phyloP scores from a whole-genome alignment of 495 filamentous ascomycete species.

The Astrocystis sublimbata region DNA sequence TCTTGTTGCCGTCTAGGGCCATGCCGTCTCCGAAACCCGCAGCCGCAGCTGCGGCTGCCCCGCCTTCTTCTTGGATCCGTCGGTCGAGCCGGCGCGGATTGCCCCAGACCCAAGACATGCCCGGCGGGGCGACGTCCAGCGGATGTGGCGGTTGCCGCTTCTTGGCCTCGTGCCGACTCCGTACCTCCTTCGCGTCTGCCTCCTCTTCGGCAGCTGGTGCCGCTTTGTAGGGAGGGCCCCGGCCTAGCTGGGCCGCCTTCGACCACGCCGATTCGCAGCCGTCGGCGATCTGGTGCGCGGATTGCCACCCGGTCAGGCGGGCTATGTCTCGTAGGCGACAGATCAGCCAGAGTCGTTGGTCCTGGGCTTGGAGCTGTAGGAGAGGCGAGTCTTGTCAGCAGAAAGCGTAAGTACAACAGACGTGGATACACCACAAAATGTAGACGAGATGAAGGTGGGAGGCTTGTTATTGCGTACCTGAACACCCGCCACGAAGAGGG shows the following conservation, averaged over 20 bases:
- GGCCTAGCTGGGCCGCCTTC: slow-evolving; percentile 65
- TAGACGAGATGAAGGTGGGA: neutral
- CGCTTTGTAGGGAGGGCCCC: slow-evolving; percentile 70
- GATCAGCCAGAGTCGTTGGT: slow-evolving; percentile 76
- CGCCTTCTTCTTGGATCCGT: slow-evolving; percentile 40
- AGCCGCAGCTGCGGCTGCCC: slow-evolving; percentile 1
- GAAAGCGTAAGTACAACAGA: neutral
- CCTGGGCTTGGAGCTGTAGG: slow-evolving; percentile 65
- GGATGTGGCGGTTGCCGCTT: slow-evolving; percentile 4
- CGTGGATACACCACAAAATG: neutral
- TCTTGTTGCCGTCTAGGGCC: slow-evolving; percentile 20
- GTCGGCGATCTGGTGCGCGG: slow-evolving; percentile 71
- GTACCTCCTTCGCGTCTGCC: slow-evolving; percentile 25
- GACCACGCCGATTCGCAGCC: slow-evolving; percentile 86
- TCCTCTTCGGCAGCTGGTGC: slow-evolving; percentile 39
- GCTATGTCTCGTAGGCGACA: slow-evolving; percentile 71
- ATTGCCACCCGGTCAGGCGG: slow-evolving; percentile 84
- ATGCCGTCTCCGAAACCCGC: slow-evolving; percentile 16
- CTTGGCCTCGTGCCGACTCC: slow-evolving; percentile 14
- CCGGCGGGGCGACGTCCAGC: slow-evolving; percentile 23
- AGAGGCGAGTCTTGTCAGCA: neutral
- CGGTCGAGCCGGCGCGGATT: slow-evolving; percentile 44
- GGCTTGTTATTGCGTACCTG: slow-evolving; percentile 45
- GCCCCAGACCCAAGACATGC: slow-evolving; percentile 39
- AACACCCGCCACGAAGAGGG: slow-evolving; percentile 82